Evolutionary conservation across 257 asterid genomes (phyloP).

Genomic region (Thymus mandschuricus): DNA sequence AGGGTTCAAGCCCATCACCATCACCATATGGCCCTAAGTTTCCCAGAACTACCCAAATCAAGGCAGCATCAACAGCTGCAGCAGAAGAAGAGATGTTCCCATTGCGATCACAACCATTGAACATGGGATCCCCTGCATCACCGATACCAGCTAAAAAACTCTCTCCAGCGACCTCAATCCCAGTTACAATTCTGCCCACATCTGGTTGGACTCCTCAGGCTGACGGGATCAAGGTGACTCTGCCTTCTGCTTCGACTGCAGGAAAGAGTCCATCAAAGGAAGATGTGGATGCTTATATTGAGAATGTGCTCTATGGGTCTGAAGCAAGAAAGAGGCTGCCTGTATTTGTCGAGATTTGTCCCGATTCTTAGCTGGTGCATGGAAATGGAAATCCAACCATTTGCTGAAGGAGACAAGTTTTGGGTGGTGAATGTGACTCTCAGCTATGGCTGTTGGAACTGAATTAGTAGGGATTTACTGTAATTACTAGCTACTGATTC

Average conservation of each 20-base stretch:
- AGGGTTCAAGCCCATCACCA: conserved; percentile 42
- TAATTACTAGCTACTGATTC: conserved; percentile 31
- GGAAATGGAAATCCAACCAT: background rate
- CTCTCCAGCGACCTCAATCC: conserved; percentile 24
- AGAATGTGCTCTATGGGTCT: conserved; percentile 50
- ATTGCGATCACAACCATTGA: conserved; percentile 15
- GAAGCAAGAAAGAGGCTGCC: conserved; percentile 47
- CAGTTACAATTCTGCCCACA: conserved; percentile 5
- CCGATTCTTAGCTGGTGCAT: conserved; percentile 22
- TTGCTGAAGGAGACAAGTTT: conserved; percentile 27
- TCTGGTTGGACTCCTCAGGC: conserved; percentile 65
- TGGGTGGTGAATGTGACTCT: conserved; percentile 22
- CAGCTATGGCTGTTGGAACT: background rate
- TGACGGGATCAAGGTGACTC: conserved; percentile 56
- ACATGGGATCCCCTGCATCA: conserved; percentile 36
- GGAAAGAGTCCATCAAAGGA: conserved; percentile 35
- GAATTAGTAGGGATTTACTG: conserved; percentile 21
- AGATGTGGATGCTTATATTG: conserved; percentile 50
- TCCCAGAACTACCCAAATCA: conserved; percentile 44
- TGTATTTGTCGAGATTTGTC: conserved; percentile 56
- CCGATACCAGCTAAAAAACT: conserved; percentile 31
- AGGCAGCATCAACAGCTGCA: conserved; percentile 13
- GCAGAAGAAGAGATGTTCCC: conserved; percentile 23
- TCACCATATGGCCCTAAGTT: conserved; percentile 50
- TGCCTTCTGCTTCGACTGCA: conserved; percentile 35